Base-by-base conservation (phyloP, 202 grass and related monocot species). In the Schoenoplectus tabernaemontani region DNA sequence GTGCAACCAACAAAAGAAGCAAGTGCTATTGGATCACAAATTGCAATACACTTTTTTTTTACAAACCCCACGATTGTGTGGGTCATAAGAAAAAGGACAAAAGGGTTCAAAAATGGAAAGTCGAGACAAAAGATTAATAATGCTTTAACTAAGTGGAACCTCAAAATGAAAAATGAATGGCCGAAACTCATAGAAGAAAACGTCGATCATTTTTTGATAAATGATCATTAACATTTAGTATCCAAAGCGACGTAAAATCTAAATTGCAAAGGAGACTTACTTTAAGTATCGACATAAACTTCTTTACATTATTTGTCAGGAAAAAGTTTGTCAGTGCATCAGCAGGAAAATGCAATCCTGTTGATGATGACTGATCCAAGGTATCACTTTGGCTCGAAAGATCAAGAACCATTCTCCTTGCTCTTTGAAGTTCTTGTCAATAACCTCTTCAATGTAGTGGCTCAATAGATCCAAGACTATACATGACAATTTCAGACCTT, bases 391-490 rank as follows among this genome's bases (percentile, higher is more conserved):
- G 79, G 43, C 72, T 97, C 51, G 84, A 84, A 70, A 87, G 85
- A 88, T 93, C 89, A 81, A 90, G 66, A 87, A 92, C 67, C 60
- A 82, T 86, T 87, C 84, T 85, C 82, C 80, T 90, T 71, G 88
- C 80, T 80, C 87, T 90, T 87, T 92, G 79, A 97, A 93, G 82
- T 97, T 97, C 46, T 87, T 48, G 41, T 92, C 86, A 81, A 97
- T 82, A 76, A 97, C 82, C 66, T 97, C 94, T 76, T 97, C 89
- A 9, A 97, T 61, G 85, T 93, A 85, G 73, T 89, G 87, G 22
- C 26, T 69, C 80, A 97, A 86, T 16, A 93, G 64, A 82, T 92
- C 68, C 72, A 97, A 77, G 57, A 92, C 79, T 84, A 97, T 87
- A 79, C 93, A 86, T 51, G 94, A 93, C 72, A 97, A 87, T 80